Evolutionary conservation across 2,329 filamentous ascomycete genomes (phyloP).

Genomic region (Apiospora koreana): DNA sequence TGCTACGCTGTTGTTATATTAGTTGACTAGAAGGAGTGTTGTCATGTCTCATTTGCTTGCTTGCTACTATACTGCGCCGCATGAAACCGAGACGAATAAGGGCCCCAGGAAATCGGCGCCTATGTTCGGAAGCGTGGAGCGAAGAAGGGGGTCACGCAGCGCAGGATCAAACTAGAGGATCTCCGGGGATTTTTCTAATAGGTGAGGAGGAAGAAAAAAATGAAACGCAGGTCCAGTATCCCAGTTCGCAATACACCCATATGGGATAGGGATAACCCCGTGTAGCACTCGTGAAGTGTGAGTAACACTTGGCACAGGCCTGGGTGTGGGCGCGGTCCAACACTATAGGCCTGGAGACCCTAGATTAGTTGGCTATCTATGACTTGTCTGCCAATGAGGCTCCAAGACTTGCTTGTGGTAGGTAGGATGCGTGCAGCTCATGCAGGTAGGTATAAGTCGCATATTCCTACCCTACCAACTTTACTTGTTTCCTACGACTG

Average conservation of each 20-base stretch:
- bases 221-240: slow-evolving; percentile 1
- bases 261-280: not conserved
- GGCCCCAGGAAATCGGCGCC: not conserved
- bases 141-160: not conserved
- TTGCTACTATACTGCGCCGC: not conserved
- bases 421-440: not conserved
- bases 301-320: not conserved
- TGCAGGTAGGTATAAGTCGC: slow-evolving; percentile 5
- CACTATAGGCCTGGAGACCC: not conserved
- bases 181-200: not conserved
- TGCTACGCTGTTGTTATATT: not conserved
- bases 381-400: slow-evolving; percentile 5
- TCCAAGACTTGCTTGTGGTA: not conserved
- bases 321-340: not conserved
- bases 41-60: not conserved
- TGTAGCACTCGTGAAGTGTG: not conserved
- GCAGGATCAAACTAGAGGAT: not conserved
- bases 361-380: not conserved
- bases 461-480: not conserved
- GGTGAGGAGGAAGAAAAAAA: not conserved
- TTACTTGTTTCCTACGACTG: not conserved
- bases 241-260: not conserved
- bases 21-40: not conserved
- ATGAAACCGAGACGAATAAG: not conserved
- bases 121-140: not conserved